Evolutionary conservation across 2,329 filamentous ascomycete genomes (phyloP), one percentile per base, ranked within the genome.

Genomic region (Pseudonectria foliicola): DNA sequence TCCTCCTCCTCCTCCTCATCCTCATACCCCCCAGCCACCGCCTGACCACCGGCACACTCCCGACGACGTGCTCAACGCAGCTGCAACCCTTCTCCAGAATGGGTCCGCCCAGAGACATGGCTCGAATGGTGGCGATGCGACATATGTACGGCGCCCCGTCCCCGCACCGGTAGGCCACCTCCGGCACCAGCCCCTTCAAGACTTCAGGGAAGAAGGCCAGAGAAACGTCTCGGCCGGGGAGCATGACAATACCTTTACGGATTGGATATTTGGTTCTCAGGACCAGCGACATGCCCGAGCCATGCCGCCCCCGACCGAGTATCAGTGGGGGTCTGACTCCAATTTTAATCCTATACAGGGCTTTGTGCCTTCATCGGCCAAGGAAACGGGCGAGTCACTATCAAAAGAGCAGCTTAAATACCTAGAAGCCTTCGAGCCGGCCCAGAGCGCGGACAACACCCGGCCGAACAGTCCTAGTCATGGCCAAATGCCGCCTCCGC

Each of bases 241-340:
- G 25, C 44, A 56, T 25, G 57, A 64, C 27, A 52, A 57, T 28
- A 56, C 61, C 5, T 67, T 69, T 38, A 51, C 58, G 7, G 56
- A 66, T 29, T 68, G 64, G 63, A 59, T 66, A 40, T 64, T 61
- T 41, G 60, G 58, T 10, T 43, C 49, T 7, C 55, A 54, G 14
- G 47, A 54, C 11, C 49, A 48, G 28, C 38, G 43, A 11, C 33
- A 50, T 34, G 43, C 58, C 40, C 57, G 58, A 39, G 58, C 57
- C 18, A 21, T 21, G 50, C 59, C 58, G 25, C 60, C 53, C 34
- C 54, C 58, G 38, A 40, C 66, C 49, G 67, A 72, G 34, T 65
- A 82, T 29, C 73, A 75, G 42, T 85, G 77, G 73, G 82, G 82
- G 8, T 82, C 82, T 1, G 82, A 86, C 55, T 56, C 69, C n/a